Base-by-base conservation (phyloP, 257 asterid species). In the Fraxinus pennsylvanica region DNA sequence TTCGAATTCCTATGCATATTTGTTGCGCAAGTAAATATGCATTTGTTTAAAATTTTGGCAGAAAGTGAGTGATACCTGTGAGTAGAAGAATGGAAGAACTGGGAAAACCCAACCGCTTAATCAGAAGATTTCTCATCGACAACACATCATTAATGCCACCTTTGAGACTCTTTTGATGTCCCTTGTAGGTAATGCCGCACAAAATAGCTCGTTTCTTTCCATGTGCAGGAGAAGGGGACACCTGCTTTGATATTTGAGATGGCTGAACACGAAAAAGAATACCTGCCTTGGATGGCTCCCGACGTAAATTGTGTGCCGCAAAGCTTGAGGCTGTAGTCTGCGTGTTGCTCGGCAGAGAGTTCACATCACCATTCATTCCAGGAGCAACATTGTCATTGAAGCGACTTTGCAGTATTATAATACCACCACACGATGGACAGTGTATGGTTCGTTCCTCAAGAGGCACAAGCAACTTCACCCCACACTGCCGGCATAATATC, bases 141-240 rank as follows among this genome's bases (percentile, higher is more conserved):
- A 75, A 0, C 1, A 87, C 92, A 47, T 93, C 92, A 65, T 88
- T 90, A 77, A 91, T 71, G 80, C 96, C 90, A 32, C 98, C 97
- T 21, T 76, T 74, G 8, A 91, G 92, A 70, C 85, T 84, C 84
- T 84, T 89, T 30, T 68, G 72, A 75, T 86, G 86, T 5, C 88
- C 88, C 74, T 81, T 80, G 85, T 91, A 93, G 81, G 79, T 88
- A 45, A 93, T 83, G 73, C 97, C 98, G 30, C 96, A 89, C 19
- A 91, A 81, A 81, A 93, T 76, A 25, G 98, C 97, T 38, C 90
- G 87, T 80, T 84, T 93, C 77, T 81, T 79, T 59, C 91, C 88
- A 71, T 85, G 87, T 41, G 81, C 80, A 15, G 77, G 71, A 22
- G 88, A 87, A 41, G 81, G 83, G 6, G 22, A 57, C 29, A 75